Base-by-base conservation (phyloP, 2,329 filamentous ascomycete species). In the Diaporthe ampelina region DNA sequence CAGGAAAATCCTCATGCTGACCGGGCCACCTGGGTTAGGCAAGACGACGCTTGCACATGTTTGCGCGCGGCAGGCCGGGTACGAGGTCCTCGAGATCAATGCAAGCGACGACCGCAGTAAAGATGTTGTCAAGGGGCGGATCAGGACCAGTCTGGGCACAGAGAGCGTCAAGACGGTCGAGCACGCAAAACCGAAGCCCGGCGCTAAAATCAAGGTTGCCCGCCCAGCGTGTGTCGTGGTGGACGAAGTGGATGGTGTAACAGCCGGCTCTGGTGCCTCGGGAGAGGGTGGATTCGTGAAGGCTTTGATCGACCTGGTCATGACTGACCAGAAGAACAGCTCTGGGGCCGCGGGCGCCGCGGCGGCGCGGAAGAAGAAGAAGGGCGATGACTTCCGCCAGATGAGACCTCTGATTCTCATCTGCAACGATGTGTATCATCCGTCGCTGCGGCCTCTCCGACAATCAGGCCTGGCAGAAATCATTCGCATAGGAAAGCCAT, bases 11-110 rank as follows among this genome's bases (percentile, higher is more conserved):
- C 84, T 99, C 15, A 89, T 99, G 80, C 86, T 99, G 21, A 95
- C 96, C 0, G 97, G 97, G 0, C 95, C 97, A 0, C 97, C 97
- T 0, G 97, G 97, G 2, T 86, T 99, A 15, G 97, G 97, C 37
- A 99, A 99, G 86, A 99, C 97, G 0, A 99, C 97, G 0, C 83
- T 99, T 63, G 97, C 97, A 1, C 97, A 99, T 83, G 97, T 99
- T 0, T 98, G 97, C 81, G 97, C 97, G 0, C 92, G 89, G 78
- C 97, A 99, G 83, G 97, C 97, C 7, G 97, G 97, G 0, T 99
- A 99, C 79, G 97, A 98, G 80, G 94, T 97, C 1, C 90, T 98
- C 81, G 97, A 99, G 82, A 97, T 99, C 84, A 99, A 99, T 79
- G 97, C 97, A 11, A 98, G 96, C 79, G 97, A 99, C 80, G 97